A percentile compares a stretch with the other conserved stretches of the same genome.
These are phyloP conservation scores for Pterocarpus macrocarpus DNA, from an alignment of 306 rosid genomes.

Conservation along the genomic window DNA sequence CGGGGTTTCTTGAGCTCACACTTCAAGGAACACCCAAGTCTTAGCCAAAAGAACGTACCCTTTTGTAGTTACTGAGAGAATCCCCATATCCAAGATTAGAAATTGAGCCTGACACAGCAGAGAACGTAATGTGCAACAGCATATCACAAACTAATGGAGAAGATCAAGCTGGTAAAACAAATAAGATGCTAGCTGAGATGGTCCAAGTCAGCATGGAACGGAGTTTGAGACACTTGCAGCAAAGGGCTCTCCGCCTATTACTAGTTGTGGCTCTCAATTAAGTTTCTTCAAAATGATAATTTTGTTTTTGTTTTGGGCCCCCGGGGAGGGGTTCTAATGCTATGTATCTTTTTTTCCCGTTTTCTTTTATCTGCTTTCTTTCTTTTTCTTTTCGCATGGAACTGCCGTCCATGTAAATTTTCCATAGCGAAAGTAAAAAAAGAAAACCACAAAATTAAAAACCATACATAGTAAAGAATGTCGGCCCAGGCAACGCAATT, in stretches of 20 bases:
- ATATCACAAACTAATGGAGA: slow-evolving; percentile 85
- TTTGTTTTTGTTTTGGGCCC: background rate
- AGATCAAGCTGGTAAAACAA: slow-evolving; percentile 78
- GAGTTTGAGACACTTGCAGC: slow-evolving; percentile 87
- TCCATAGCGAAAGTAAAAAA: slow-evolving; percentile 31
- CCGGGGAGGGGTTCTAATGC: slow-evolving; percentile 18
- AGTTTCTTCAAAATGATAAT: slow-evolving; percentile 70
- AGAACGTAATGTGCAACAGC: slow-evolving; percentile 81
- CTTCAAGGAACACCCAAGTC: slow-evolving; percentile 90
- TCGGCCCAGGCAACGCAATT: slow-evolving; percentile 74
- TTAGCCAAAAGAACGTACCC: slow-evolving; percentile 71
- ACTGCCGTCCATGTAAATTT: slow-evolving; percentile 43
- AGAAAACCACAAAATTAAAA: background rate
- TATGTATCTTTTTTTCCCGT: background rate
- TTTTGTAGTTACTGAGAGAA: slow-evolving; percentile 73
- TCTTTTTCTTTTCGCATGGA: slow-evolving; percentile 14
- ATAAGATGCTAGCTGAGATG: slow-evolving; percentile 92
- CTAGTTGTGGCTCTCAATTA: slow-evolving; percentile 62
- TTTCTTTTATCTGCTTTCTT: background rate
- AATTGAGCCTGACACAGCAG: slow-evolving; percentile 74
- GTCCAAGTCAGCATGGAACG: slow-evolving; percentile 97
- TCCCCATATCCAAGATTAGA: slow-evolving; percentile 76
- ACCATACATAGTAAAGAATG: slow-evolving; percentile 46
- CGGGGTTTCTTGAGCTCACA: slow-evolving; percentile 92
- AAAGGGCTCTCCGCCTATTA: slow-evolving; percentile 74